Base-by-base conservation (phyloP, 768 basidiomycete genomes). In the Sarcomyxa edulis region DNA sequence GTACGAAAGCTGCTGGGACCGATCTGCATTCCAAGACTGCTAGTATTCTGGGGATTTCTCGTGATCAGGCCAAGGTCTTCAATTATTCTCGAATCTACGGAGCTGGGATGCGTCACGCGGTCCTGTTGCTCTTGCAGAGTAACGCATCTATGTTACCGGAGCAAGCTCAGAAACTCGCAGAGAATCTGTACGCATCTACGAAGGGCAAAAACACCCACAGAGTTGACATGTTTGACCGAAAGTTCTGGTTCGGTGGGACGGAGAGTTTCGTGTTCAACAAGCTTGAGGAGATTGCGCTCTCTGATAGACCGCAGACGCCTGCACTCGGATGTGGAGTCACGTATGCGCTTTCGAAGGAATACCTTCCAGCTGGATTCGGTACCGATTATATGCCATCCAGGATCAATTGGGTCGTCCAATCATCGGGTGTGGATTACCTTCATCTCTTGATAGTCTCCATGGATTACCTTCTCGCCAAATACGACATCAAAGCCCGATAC, bases 351-450 rank as follows among this genome's bases (percentile, higher is more conserved):
- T 84, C 85, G 20, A 94, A 89, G 61, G 81, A 86, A 45, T 83
- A 90, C 53, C 75, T 99, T 2, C 85, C 86, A 1, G 76, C 77
- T 23, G 76, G 73, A 41, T 89, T 91, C 44, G 89, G 87, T 9
- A 60, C 82, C 0, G 89, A 94, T 47, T 98, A 89, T 58, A 84
- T 98, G 74, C 85, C 96, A 0, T 96, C 92, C 5, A 79, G 96
- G 29, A 94, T 98, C 65, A 99, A 99, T 54, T 98, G 96, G 96
- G 96, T 94, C 34, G 96, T 98, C 5, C 96, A 98, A 53, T 97
- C 94, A 3, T 96, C 93, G 0, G 96, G 95, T 3, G 95, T 98
- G 29, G 96, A 98, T 59, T 98, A 99, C 55, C 81, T 98, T 7
- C 96, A 99, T 53, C 79, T 99, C 26, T 76, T 98, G 43, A 91